Conservation (phyloP, 2,329 filamentous ascomycete genomes). For the Penicillium sclerotigenum region DNA sequence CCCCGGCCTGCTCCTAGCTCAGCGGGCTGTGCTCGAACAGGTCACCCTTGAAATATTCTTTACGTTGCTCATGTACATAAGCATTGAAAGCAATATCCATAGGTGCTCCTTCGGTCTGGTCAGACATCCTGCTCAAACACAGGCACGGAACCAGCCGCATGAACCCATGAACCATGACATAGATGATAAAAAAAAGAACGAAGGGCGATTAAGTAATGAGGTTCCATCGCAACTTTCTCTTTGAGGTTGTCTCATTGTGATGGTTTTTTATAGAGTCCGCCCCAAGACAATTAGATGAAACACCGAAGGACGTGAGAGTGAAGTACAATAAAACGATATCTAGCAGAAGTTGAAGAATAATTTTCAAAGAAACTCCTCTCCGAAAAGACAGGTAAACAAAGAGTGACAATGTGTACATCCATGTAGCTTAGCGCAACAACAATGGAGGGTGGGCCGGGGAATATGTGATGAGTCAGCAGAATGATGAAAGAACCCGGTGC, state of each 20-base stretch:
- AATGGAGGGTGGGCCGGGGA: neutral
- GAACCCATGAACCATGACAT: neutral
- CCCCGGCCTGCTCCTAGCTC: constrained; percentile 8
- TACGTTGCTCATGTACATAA: constrained; percentile 21
- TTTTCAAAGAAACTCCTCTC: neutral
- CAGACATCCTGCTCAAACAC: neutral
- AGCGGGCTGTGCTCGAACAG: constrained; percentile 16
- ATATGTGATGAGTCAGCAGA: constrained; percentile 7
- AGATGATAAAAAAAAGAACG: neutral
- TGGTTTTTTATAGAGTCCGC: neutral
- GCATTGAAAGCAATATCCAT: constrained; percentile 15
- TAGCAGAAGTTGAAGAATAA: neutral
- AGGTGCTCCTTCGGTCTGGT: neutral
- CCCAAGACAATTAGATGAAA: neutral
- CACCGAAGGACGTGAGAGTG: neutral
- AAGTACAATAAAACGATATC: neutral
- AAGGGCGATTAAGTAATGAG: neutral
- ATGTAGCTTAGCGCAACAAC: neutral
- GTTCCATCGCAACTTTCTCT: neutral
- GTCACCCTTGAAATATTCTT: constrained; percentile 7
- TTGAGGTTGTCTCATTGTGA: neutral
- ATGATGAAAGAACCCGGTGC: constrained; percentile 1
- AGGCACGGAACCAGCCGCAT: neutral
- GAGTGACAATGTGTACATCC: neutral
- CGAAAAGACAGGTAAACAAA: neutral